Conservation (phyloP, 306 rosid species). For the Quillaja saponaria region DNA sequence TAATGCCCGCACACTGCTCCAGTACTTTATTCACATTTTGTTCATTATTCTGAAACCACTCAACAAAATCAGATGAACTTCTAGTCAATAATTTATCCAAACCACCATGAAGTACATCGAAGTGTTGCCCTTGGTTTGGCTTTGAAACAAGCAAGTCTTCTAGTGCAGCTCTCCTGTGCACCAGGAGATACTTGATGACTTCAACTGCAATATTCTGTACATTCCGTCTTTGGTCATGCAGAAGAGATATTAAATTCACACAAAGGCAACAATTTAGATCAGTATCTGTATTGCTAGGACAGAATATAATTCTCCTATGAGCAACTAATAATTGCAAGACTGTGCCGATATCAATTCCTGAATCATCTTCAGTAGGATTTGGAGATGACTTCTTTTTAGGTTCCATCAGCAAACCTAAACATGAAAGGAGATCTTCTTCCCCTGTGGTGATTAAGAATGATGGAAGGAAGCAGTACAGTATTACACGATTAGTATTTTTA, state of each 20-base stretch:
- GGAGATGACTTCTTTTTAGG: constrained; percentile 56
- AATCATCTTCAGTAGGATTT: constrained; percentile 55
- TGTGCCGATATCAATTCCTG: constrained; percentile 75
- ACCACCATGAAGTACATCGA: constrained; percentile 89
- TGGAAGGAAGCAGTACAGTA: constrained; percentile 92
- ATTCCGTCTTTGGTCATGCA: constrained; percentile 66
- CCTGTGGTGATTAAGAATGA: constrained; percentile 73
- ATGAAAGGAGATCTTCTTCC: constrained; percentile 78
- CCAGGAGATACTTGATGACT: constrained; percentile 85
- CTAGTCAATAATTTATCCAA: constrained; percentile 87
- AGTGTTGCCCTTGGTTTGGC: constrained; percentile 82
- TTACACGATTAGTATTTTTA: constrained; percentile 86
- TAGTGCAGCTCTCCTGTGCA: constrained; percentile 83
- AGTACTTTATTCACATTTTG: constrained; percentile 70
- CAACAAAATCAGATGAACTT: constrained; percentile 70
- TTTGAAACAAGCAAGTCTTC: constrained; percentile 92
- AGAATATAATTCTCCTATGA: constrained; percentile 84
- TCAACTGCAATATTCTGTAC: constrained; percentile 88
- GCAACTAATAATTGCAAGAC: constrained; percentile 87
- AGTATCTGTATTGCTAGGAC: constrained; percentile 90
- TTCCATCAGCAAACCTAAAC: constrained; percentile 68
- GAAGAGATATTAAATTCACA: constrained; percentile 85
- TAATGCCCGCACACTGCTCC: constrained; percentile 90
- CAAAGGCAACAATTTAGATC: constrained; percentile 95
- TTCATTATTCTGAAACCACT: constrained; percentile 78